These are phyloP conservation scores for Malbranchea cinnamomea DNA, from an alignment of 2,329 filamentous ascomycete genomes.

Conservation along the genomic window DNA sequence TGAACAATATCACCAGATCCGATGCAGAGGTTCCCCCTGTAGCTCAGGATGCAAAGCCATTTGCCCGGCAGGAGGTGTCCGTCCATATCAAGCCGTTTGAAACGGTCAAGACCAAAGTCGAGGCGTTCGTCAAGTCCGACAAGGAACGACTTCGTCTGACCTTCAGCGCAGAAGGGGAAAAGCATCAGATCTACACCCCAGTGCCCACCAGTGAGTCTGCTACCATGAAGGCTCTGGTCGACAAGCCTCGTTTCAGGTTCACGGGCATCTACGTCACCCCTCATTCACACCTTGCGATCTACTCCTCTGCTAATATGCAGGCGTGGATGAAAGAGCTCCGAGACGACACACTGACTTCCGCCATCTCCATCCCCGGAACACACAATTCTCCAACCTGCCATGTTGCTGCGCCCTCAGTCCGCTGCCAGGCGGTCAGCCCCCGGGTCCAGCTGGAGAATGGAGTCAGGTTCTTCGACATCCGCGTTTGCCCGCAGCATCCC, in stretches of 20 bases:
- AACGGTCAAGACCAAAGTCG: constrained; percentile 43
- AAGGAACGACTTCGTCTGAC: constrained; percentile 59
- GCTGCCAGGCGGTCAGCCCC: constrained; percentile 73
- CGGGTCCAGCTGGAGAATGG: constrained; percentile 72
- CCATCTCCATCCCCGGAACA: constrained; percentile 82
- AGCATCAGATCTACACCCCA: constrained; percentile 60
- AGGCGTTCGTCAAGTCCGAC: constrained; percentile 38
- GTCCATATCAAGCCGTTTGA: constrained; percentile 55
- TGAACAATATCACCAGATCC: constrained; percentile 25
- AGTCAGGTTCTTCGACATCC: constrained; percentile 85
- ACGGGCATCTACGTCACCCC: constrained; percentile 51
- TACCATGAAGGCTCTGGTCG: constrained; percentile 43
- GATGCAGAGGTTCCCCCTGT: constrained; percentile 31
- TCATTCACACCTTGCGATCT: constrained; percentile 43
- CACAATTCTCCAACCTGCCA: constrained; percentile 86
- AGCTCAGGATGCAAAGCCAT: constrained; percentile 40
- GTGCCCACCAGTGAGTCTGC: constrained; percentile 45
- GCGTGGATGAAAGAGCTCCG: constrained; percentile 70
- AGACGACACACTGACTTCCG: constrained; percentile 57
- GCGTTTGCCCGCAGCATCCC: constrained; percentile 52
- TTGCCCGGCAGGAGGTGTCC: constrained; percentile 46
- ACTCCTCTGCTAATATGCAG: constrained; percentile 53
- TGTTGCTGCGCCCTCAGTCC: constrained; percentile 75
- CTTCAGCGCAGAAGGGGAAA: constrained; percentile 48
- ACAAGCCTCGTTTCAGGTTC: constrained; percentile 39